A percentile compares a stretch with the other conserved stretches of the same genome.
These are phyloP conservation scores for Rosa multiflora DNA, from an alignment of 306 rosid genomes.

Conservation along the genomic window DNA sequence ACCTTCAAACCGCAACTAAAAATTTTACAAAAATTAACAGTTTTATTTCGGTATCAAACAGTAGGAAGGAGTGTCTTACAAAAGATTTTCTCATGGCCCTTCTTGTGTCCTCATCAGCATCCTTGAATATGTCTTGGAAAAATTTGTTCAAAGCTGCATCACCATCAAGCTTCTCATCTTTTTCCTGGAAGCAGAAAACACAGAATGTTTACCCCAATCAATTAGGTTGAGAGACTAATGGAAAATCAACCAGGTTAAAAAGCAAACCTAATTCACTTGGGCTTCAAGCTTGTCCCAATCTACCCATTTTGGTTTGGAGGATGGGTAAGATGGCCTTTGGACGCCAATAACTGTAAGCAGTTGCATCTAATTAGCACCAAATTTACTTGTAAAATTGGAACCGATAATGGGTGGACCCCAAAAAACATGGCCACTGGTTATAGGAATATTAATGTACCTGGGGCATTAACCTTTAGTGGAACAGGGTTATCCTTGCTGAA, in stretches of 20 bases:
- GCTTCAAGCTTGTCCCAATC: conserved; percentile 97
- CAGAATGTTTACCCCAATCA: not conserved
- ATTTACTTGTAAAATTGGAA: not conserved
- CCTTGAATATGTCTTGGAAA: conserved; percentile 79
- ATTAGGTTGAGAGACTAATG: not conserved
- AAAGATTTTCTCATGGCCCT: conserved; percentile 92
- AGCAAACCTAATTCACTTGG: conserved; percentile 73
- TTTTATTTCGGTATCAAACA: no score
- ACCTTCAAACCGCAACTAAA: no score
- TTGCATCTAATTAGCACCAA: not conserved
- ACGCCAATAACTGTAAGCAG: conserved; percentile 42
- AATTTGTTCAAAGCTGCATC: conserved; percentile 94
- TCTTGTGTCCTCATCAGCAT: conserved; percentile 92
- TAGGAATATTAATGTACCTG: conserved; percentile 38
- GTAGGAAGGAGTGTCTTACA: conserved; percentile 40
- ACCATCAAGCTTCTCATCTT: conserved; percentile 91
- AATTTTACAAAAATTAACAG: no score
- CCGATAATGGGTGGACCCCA: no score
- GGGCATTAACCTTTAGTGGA: conserved; percentile 36
- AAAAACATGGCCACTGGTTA: not conserved
- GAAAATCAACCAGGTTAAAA: conserved; percentile 12
- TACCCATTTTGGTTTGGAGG: conserved; percentile 56
- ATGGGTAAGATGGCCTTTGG: conserved; percentile 66
- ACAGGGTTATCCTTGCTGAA: conserved; percentile 42
- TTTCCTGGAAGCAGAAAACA: conserved; percentile 57